Evolutionary conservation across 768 basidiomycete genomes (phyloP), one percentile per base, ranked within the genome.

Genomic region (Chlorophyllum brunneum): DNA sequence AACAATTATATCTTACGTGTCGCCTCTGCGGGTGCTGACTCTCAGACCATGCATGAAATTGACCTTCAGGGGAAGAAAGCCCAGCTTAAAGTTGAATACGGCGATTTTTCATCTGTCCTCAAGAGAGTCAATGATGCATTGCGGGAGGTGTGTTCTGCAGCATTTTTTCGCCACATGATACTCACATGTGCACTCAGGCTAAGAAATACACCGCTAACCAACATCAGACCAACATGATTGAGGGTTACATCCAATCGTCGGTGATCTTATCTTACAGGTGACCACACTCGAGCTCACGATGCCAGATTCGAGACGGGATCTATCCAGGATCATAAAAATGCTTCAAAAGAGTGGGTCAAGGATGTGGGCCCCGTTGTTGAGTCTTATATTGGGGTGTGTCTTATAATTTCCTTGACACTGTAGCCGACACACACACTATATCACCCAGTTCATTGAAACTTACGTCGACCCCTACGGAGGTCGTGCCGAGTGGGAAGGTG

Each of bases 401-500:
- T 16, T 34, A 11, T 20, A 27, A 33, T 37, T 18, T 27, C 55
- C 39, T 43, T 38, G n/a, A 36, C n/a, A 39, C 24, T 7, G 8
- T 15, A 36, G 40, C 46, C 16, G 23, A 24, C n/a, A n/a, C 45
- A 34, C 36, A 18, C 24, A 45, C 20, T 27, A 42, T 10, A 46
- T 33, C 33, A 20, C 9, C 8, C 46, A 78, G 67, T 91, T 90
- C 65, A 77, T 91, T 34, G 88, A 91, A 74, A 91, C 86, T 1
- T 90, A 90, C 55, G 85, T 92, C 15, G 92, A 94, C 62, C 92
- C 92, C 5, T 92, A 89, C 54, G 92, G 92, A 30, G 86, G 80
- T n/a, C 82, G 92, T 45, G 92, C 92, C 0, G 92, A 94, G 65
- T 94, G 92, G 92, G 91, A 94, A 80, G 91, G 89, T 82, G 50